Percentiles rank a stretch among this genome's conserved stretches.
Evolutionary conservation across 805 yeast species (phyloP).

Genomic region (Ogataea trehalophila): DNA sequence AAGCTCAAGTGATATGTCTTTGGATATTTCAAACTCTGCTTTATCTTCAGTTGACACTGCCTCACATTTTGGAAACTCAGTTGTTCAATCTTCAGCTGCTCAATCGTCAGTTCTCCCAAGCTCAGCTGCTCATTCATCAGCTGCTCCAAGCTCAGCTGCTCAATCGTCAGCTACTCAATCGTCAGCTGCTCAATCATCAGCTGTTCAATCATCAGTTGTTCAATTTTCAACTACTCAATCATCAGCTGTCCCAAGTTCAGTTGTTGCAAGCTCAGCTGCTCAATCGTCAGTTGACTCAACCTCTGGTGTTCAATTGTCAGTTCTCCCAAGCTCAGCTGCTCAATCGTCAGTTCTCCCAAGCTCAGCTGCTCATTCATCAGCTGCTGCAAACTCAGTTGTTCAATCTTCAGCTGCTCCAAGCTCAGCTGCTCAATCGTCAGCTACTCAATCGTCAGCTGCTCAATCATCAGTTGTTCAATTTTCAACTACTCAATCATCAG

Average conservation of each 20-base stretch:
- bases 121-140: background rate
- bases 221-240: background rate
- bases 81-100: constrained; percentile 4
- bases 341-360: background rate
- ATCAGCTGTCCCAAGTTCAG: background rate
- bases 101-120: background rate
- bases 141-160: no score
- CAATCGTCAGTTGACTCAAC: background rate
- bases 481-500: background rate
- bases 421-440: no score
- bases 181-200: background rate
- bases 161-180: constrained; percentile 2
- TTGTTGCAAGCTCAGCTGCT: background rate
- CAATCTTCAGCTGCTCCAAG: constrained; percentile 4
- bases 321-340: background rate
- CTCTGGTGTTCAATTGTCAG: background rate
- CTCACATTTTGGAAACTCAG: background rate
- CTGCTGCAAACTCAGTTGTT: background rate
- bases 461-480: background rate
- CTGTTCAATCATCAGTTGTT: background rate
- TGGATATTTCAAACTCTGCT: background rate
- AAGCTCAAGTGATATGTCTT: background rate
- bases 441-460: constrained; percentile 1
- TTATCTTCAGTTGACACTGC: background rate
- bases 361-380: background rate